phyloP scores from a whole-genome alignment of 345 rosid species.

The Pseudoturritis turrita region DNA sequence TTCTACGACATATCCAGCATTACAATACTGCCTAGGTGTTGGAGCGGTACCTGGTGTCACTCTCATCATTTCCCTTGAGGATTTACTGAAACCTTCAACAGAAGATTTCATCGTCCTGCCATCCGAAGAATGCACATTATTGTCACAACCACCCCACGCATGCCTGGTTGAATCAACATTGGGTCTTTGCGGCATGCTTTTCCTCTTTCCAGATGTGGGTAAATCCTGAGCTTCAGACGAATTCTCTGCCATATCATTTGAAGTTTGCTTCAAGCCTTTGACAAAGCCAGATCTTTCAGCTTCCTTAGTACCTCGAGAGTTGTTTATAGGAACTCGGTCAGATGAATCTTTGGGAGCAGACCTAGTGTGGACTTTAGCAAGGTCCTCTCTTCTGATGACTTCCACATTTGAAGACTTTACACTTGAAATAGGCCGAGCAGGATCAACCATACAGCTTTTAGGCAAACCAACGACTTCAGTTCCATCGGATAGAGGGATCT shows the following conservation, averaged over 20 bases:
- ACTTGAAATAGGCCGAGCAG: constrained; percentile 37
- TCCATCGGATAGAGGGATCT: constrained; percentile 56
- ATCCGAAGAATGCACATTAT: constrained; percentile 34
- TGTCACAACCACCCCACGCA: constrained; percentile 34
- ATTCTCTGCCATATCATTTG: constrained; percentile 33
- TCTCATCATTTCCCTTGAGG: constrained; percentile 46
- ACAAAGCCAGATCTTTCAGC: constrained; percentile 36
- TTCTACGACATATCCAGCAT: constrained; percentile 45
- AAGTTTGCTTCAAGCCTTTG: constrained; percentile 41
- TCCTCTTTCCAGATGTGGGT: constrained; percentile 44
- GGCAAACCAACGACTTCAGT: constrained; percentile 33
- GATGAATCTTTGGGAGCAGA: constrained; percentile 36
- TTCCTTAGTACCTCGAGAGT: constrained; percentile 33
- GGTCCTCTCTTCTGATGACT: constrained; percentile 46
- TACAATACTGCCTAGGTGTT: constrained; percentile 37
- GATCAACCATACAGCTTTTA: constrained; percentile 51
- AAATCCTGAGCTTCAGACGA: constrained; percentile 14
- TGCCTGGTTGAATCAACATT: constrained; percentile 34
- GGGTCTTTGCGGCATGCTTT: constrained; percentile 37
- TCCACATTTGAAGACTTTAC: constrained; percentile 53
- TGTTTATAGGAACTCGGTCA: constrained; percentile 28
- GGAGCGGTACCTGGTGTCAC: constrained; percentile 34
- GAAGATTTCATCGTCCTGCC: constrained; percentile 29
- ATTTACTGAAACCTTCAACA: constrained; percentile 17
- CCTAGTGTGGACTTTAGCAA: constrained; percentile 44